These are phyloP conservation scores for Starmera caribaea DNA, from an alignment of 805 yeast species.

Conservation along the genomic window DNA sequence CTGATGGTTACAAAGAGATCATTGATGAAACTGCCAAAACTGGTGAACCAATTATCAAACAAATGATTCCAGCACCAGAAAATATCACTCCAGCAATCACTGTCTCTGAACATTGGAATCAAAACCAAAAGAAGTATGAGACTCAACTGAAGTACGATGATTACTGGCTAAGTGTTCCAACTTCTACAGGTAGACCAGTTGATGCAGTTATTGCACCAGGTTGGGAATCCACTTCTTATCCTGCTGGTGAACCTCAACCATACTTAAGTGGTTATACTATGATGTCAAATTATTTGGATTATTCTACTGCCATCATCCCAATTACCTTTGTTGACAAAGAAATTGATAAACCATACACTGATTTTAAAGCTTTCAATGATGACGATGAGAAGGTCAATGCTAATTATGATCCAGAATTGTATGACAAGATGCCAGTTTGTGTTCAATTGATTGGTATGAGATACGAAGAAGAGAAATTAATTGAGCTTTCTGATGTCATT, in stretches of 20 bases:
- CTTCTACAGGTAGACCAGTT: slow-evolving; percentile 28
- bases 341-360: slow-evolving; percentile 19
- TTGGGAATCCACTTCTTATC: slow-evolving; percentile 31
- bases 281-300: slow-evolving; percentile 30
- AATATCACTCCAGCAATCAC: slow-evolving; percentile 2
- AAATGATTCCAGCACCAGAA: slow-evolving; percentile 18
- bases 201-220: slow-evolving; percentile 44
- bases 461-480: slow-evolving; percentile 46
- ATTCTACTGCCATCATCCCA: slow-evolving; percentile 33
- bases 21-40: slow-evolving; percentile 17
- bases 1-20: slow-evolving; percentile 27
- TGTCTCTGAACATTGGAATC: slow-evolving; percentile 30
- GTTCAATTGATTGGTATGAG: slow-evolving; percentile 46
- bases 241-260: slow-evolving; percentile 26
- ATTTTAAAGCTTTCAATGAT: slow-evolving; percentile 20
- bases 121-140: slow-evolving; percentile 24
- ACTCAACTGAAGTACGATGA: slow-evolving; percentile 27
- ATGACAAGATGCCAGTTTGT: slow-evolving; percentile 44
- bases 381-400: slow-evolving; percentile 23
- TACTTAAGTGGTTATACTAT: slow-evolving; percentile 34
- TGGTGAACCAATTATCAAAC: slow-evolving; percentile 24
- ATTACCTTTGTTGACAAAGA: slow-evolving; percentile 28
- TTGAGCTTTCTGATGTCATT: neutral
- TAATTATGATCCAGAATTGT: slow-evolving; percentile 36
- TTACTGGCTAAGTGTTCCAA: slow-evolving; percentile 23